These are phyloP conservation scores for Triticum urartu DNA, from an alignment of 176 grass and related monocot genomes.

Conservation along the genomic window DNA sequence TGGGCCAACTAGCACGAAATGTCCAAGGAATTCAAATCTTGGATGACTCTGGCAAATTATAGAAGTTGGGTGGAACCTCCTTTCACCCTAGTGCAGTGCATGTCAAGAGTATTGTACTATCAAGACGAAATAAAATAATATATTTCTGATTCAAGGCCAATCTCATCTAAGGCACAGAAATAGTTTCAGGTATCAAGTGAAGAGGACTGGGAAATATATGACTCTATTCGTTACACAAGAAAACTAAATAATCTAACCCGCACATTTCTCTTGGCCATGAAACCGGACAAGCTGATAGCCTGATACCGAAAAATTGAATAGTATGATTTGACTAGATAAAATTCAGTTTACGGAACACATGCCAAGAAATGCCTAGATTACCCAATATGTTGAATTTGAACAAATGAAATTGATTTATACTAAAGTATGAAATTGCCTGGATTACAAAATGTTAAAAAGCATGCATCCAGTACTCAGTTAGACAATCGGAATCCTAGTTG, in stretches of 20 bases:
- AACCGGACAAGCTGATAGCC: slow-evolving; percentile 4
- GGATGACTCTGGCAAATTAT: slow-evolving; percentile 13
- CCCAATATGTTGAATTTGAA: not conserved
- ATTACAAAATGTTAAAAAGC: slow-evolving; percentile 1
- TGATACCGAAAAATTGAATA: not conserved
- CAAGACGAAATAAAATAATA: not conserved
- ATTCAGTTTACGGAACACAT: not conserved
- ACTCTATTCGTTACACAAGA: not conserved
- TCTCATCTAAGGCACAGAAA: slow-evolving; percentile 1
- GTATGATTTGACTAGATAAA: slow-evolving; percentile 19
- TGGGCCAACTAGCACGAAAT: not conserved
- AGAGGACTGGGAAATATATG: not conserved
- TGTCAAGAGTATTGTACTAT: slow-evolving; percentile 6
- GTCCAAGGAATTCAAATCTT: not conserved
- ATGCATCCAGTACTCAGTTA: not conserved
- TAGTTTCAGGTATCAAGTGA: not conserved
- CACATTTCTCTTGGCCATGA: slow-evolving; percentile 8
- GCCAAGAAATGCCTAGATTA: not conserved
- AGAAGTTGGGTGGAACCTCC: not conserved
- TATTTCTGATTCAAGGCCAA: not conserved
- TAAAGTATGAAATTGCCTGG: not conserved
- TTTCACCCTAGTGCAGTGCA: not conserved
- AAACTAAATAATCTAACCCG: not conserved
- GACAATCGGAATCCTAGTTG: not conserved
- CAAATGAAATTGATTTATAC: slow-evolving; percentile 17